Evolutionary conservation across 768 basidiomycete genomes (phyloP).

Genomic region (Suillus hirtellus): DNA sequence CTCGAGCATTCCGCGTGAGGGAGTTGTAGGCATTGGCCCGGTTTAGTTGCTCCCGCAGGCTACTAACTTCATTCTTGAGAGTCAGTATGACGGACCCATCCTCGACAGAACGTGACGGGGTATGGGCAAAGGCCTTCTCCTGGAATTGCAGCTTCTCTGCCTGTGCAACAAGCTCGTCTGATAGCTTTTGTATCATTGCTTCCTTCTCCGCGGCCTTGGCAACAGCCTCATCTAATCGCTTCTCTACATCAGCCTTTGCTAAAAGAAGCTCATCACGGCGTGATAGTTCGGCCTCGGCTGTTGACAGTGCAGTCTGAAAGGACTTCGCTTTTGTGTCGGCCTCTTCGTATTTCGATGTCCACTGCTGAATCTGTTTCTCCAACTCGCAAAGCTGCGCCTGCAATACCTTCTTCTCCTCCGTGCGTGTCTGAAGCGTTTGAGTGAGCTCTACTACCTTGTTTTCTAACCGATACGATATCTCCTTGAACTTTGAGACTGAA

Average conservation of each 20-base stretch:
- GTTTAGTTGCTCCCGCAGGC: constrained; percentile 92
- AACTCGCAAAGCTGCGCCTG: constrained; percentile 73
- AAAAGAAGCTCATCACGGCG: constrained; percentile 73
- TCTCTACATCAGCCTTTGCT: constrained; percentile 79
- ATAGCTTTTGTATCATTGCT: constrained; percentile 75
- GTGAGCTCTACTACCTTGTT: constrained; percentile 99
- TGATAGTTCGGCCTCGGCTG: constrained; percentile 67
- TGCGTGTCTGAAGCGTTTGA: constrained; percentile 87
- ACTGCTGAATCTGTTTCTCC: constrained; percentile 83
- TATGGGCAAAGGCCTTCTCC: constrained; percentile 65
- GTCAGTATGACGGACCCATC: constrained; percentile 85
- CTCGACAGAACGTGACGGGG: constrained; percentile 70
- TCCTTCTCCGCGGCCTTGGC: constrained; percentile 82
- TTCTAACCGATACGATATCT: constrained; percentile 95
- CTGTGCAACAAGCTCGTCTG: constrained; percentile 73
- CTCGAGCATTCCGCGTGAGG: constrained; percentile 72
- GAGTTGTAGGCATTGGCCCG: constrained; percentile 91
- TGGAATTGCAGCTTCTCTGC: constrained; percentile 75
- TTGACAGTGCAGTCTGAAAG: constrained; percentile 66
- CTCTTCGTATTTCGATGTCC: constrained; percentile 88
- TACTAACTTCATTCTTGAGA: constrained; percentile 90
- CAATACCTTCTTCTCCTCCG: constrained; percentile 86
- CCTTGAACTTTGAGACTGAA: constrained; percentile 97
- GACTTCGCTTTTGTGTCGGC: constrained; percentile 72
- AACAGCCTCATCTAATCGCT: constrained; percentile 74